Percentiles rank a stretch among this genome's conserved stretches.
Conservation (phyloP, 306 rosid genomes). For the Albizia julibrissin region DNA sequence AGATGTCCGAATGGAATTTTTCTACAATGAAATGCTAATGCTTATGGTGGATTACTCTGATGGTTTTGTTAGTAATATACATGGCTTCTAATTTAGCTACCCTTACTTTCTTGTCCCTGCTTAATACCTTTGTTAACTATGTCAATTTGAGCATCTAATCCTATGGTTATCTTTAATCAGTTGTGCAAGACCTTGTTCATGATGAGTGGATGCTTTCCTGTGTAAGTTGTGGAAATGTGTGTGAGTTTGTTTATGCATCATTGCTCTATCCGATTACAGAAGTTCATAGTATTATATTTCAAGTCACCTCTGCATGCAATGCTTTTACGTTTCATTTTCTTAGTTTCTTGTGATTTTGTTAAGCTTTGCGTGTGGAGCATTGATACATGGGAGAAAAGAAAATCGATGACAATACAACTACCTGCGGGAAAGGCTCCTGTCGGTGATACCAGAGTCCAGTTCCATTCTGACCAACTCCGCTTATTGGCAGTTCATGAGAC, state of each 20-base stretch:
- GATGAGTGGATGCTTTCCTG: neutral
- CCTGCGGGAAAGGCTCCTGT: conserved; percentile 71
- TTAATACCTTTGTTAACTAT: neutral
- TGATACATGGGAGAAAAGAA: conserved; percentile 95
- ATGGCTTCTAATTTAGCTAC: neutral
- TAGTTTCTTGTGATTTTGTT: conserved; percentile 31
- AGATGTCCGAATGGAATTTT: neutral
- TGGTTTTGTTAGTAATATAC: neutral
- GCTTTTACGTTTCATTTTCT: conserved; percentile 16
- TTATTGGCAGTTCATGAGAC: conserved; percentile 80
- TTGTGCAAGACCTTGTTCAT: neutral
- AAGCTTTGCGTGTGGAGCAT: conserved; percentile 90
- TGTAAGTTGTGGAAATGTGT: neutral
- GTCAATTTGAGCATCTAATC: neutral
- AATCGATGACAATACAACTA: conserved; percentile 60
- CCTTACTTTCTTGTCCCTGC: neutral
- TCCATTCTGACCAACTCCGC: conserved; percentile 74
- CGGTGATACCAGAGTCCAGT: conserved; percentile 83
- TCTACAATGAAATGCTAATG: neutral
- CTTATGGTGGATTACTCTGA: neutral
- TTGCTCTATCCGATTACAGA: neutral
- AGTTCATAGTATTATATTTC: neutral
- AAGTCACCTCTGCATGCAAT: neutral
- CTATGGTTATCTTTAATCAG: neutral
- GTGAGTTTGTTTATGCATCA: conserved; percentile 5